Conservation (phyloP, 495 filamentous ascomycete species). For the Trichoderma parareesei region DNA sequence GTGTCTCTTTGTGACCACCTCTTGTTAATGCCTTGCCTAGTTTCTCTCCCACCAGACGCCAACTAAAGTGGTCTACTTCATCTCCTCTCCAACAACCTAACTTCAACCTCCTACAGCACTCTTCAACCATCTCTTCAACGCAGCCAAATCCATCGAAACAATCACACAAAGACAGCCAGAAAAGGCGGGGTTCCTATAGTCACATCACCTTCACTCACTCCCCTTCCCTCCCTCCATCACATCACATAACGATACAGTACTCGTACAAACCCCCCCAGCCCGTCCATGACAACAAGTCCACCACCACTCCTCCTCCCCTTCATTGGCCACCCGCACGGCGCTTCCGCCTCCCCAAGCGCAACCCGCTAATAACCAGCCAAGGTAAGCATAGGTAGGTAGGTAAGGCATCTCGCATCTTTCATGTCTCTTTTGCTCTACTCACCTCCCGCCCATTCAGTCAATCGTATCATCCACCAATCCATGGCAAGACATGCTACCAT, state of each 20-base stretch:
- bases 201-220: no score
- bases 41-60: no score
- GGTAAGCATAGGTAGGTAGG: no score
- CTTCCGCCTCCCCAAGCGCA: background rate
- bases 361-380: background rate
- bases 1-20: no score
- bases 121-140: no score
- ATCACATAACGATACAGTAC: background rate
- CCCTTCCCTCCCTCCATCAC: background rate
- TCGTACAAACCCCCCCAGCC: no score
- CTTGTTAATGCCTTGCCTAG: no score
- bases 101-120: no score
- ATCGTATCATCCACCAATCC: background rate
- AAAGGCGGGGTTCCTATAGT: background rate
- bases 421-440: background rate
- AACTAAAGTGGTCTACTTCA: no score
- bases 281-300: background rate
- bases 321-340: slow-evolving; percentile 1
- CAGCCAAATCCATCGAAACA: background rate
- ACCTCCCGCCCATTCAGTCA: background rate
- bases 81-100: no score
- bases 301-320: background rate
- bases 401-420: background rate
- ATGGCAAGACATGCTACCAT: background rate
- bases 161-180: background rate